These are phyloP conservation scores for Penicillium psychrosexuale DNA, from an alignment of 2,329 filamentous ascomycete genomes.

Conservation along the genomic window DNA sequence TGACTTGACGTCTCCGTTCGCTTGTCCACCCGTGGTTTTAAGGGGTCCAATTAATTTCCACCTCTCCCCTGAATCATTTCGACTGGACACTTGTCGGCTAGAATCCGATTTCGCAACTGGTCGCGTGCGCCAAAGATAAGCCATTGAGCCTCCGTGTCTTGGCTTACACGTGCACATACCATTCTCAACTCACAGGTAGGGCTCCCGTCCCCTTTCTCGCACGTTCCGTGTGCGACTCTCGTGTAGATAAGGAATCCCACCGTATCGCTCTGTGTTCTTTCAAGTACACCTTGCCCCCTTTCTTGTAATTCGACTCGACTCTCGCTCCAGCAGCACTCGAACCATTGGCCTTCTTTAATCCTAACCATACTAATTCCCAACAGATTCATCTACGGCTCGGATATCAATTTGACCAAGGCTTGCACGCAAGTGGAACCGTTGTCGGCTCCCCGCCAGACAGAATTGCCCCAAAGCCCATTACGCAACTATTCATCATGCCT, in stretches of 20 bases:
- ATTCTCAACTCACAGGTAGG: conserved; percentile 25
- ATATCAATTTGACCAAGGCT: conserved; percentile 23
- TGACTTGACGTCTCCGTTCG: conserved; percentile 19
- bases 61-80: conserved; percentile 9
- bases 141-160: not conserved
- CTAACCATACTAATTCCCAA: conserved; percentile 21
- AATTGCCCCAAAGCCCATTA: conserved; percentile 27
- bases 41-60: conserved; percentile 15
- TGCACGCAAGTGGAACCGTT: conserved; percentile 17
- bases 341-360: conserved; percentile 8
- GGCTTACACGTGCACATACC: conserved; percentile 3
- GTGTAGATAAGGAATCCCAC: conserved; percentile 13
- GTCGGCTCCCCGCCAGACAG: conserved; percentile 21
- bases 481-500: conserved; percentile 26
- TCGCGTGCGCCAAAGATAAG: conserved; percentile 7
- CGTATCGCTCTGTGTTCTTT: conserved; percentile 5
- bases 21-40: conserved; percentile 14
- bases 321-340: conserved; percentile 4
- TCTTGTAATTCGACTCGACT: conserved; percentile 10
- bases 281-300: conserved; percentile 4
- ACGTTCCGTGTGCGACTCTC: not conserved
- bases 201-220: conserved; percentile 12
- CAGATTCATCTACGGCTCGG: conserved; percentile 28
- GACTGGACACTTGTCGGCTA: not conserved
- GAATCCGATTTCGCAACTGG: conserved; percentile 3